Conservation (phyloP, 2,329 filamentous ascomycete species). For the Fusarium poae region DNA sequence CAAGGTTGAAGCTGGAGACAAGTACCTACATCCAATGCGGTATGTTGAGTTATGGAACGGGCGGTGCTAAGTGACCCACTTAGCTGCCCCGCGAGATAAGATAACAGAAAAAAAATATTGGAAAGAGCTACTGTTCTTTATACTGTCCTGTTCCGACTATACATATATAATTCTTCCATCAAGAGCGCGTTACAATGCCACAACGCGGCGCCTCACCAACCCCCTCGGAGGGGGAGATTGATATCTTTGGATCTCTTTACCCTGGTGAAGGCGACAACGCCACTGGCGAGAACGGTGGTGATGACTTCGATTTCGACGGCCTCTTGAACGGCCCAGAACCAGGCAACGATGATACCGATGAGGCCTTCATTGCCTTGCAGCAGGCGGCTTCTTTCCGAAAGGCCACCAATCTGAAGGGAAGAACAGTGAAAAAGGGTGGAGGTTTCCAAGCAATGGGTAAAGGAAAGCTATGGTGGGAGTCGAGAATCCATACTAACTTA, state of each 20-base stretch:
- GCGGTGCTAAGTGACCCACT: constrained; percentile 35
- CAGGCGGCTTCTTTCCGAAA: constrained; percentile 92
- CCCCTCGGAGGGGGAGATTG: constrained; percentile 88
- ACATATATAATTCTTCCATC: constrained; percentile 18
- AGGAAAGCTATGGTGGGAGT: constrained; percentile 29
- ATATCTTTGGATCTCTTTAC: constrained; percentile 86
- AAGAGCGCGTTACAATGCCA: constrained; percentile 67
- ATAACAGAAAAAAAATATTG: constrained; percentile 57
- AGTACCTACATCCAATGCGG: constrained; percentile 22
- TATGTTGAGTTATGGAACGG: constrained; percentile 7
- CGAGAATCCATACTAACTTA: constrained; percentile 28
- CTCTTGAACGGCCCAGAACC: constrained; percentile 66
- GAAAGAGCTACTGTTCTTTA: constrained; percentile 28
- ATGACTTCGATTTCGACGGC: constrained; percentile 68
- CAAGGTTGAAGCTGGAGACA: constrained; percentile 15
- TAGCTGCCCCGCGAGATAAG: constrained; percentile 56
- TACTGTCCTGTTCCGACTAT: constrained; percentile 17
- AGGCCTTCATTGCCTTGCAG: constrained; percentile 88
- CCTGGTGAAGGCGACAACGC: constrained; percentile 68
- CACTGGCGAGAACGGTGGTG: constrained; percentile 53
- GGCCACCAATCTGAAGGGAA: constrained; percentile 82
- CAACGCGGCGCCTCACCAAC: constrained; percentile 82
- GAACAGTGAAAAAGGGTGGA: constrained; percentile 91
- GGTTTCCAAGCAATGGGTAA: constrained; percentile 95
- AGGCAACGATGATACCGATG: constrained; percentile 76